A percentile compares a stretch with the other conserved stretches of the same genome.
Evolutionary conservation across 441 rosid genomes (phyloP).

Genomic region (Erysimum pusillum): DNA sequence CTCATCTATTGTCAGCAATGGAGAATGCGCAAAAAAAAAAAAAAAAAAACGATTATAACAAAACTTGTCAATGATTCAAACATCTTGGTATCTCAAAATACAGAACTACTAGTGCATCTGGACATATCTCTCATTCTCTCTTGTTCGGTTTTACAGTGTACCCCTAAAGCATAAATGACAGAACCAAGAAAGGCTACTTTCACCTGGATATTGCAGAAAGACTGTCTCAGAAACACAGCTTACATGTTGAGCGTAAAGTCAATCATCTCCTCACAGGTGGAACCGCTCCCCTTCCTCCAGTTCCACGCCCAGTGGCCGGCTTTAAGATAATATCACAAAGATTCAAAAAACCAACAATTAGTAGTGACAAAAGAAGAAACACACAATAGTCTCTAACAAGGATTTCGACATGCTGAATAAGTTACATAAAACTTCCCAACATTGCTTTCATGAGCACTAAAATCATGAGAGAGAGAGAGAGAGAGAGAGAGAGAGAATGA

Average conservation of each 20-base stretch:
- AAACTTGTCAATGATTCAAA: slow-evolving; percentile 27
- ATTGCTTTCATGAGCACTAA: slow-evolving; percentile 13
- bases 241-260: slow-evolving; percentile 15
- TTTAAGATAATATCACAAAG: slow-evolving; percentile 42
- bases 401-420: not conserved
- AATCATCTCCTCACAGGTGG: slow-evolving; percentile 82
- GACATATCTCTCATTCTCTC: slow-evolving; percentile 31
- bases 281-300: slow-evolving; percentile 78
- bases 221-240: slow-evolving; percentile 28
- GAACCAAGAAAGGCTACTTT: slow-evolving; percentile 31
- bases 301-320: slow-evolving; percentile 89
- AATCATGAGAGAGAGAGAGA: not conserved
- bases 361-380: slow-evolving; percentile 12
- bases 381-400: not conserved
- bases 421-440: slow-evolving; percentile 4
- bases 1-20: slow-evolving; percentile 18
- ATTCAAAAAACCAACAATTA: slow-evolving; percentile 18
- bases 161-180: slow-evolving; percentile 35
- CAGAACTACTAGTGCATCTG: slow-evolving; percentile 34
- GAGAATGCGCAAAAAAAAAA: not conserved
- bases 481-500: not conserved
- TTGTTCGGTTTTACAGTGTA: slow-evolving; percentile 40
- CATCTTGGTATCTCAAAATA: slow-evolving; percentile 17
- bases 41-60: not conserved
- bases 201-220: slow-evolving; percentile 27